Evolutionary conservation across 805 yeast species (phyloP), one percentile per base, ranked within the genome.

Genomic region (Saccharomycopsis selenospora): DNA sequence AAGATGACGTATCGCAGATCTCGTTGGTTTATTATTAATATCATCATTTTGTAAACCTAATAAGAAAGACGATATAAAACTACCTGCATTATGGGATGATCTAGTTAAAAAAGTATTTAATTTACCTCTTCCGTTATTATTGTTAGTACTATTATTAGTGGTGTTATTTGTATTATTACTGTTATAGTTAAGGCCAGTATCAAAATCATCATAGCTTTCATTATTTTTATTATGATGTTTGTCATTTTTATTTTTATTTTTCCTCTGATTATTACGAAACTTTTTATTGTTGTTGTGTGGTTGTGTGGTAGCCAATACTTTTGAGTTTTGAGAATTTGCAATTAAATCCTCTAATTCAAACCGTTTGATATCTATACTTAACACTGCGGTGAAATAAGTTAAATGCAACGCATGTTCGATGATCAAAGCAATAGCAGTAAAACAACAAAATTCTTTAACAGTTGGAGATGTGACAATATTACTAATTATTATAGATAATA

Each of bases 351-450:
- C 74, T 14, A 82, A 68, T 55, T 82, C 90, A 24, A 75, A 61
- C 47, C 87, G 70, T 42, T 80, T 73, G 26, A 80, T 65, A 64
- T 87, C 95, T 33, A 86, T 75, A 14, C 82, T 71, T 26, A 85
- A 65, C 1, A 85, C 77, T 0, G 88, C 79, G 1, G 80, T 67
- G 50, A 85, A 75, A 61, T 71, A 85, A 1, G 90, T 76, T 43
- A 79, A 59, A 55, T 81, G 87, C 33, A 86, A 64, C 3, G 73
- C 49, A 58, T 78, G 83, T 54, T 83, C 86, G 36, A 81, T 62
- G 1, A 76, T 25, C n/a, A 84, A 55, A 0, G 81, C 72, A 25
- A 73, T 45, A 1, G 71, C 56, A 1, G 76, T 63, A 56, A 77
- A 78, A 8, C 71, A 54, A 47, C 78, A 72, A 40, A 69, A 69